A percentile compares a stretch with the other conserved stretches of the same genome.
Conservation (phyloP, 2,329 filamentous ascomycete genomes). For the Apiospora marii region DNA sequence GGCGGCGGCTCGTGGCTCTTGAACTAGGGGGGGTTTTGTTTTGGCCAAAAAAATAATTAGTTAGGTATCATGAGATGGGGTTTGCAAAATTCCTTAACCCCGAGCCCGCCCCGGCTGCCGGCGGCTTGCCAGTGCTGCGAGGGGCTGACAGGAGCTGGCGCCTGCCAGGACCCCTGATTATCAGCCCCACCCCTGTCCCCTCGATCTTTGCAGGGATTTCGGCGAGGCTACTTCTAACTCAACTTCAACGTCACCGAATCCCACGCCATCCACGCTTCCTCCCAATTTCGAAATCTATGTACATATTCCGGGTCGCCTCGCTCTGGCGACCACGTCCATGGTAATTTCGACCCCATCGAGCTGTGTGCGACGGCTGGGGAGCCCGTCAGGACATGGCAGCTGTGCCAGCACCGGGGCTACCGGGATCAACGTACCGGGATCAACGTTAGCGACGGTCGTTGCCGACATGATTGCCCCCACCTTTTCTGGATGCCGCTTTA, state of each 20-base stretch:
- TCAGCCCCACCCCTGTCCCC: background rate
- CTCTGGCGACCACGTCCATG: constrained; percentile 1
- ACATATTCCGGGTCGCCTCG: background rate
- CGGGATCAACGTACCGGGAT: constrained; percentile 17
- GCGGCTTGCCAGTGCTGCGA: background rate
- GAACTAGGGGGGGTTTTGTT: background rate
- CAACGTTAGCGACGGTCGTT: constrained; percentile 8
- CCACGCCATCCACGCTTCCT: background rate
- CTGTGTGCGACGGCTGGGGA: background rate
- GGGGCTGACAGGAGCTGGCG: constrained; percentile 9
- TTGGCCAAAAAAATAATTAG: background rate
- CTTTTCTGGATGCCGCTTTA: constrained; percentile 7
- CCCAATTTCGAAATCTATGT: background rate
- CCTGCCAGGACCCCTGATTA: constrained; percentile 15
- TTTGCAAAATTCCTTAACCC: constrained; percentile 18
- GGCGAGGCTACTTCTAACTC: constrained; percentile 6
- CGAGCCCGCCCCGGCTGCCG: background rate
- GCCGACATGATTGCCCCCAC: constrained; percentile 10
- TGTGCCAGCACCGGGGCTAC: constrained; percentile 14
- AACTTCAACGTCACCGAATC: constrained; percentile 18
- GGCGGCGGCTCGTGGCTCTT: background rate
- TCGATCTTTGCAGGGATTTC: constrained; percentile 6
- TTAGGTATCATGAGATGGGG: constrained; percentile 6
- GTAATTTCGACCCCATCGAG: background rate
- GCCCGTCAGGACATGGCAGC: background rate